These are phyloP conservation scores for Chalciporus piperatus DNA, from an alignment of 768 basidiomycete species.

Conservation along the genomic window DNA sequence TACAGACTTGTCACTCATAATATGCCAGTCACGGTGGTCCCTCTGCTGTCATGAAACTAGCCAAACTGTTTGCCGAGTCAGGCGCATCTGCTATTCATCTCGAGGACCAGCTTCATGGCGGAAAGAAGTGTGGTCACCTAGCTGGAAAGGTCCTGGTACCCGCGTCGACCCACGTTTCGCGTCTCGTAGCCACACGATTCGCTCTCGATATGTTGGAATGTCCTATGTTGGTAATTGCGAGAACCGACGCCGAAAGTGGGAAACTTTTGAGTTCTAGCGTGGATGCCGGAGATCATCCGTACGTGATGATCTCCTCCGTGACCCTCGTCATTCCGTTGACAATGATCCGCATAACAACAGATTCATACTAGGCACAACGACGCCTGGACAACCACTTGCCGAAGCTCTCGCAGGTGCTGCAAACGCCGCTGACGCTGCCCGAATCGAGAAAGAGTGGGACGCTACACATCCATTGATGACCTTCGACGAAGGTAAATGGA, in stretches of 20 bases:
- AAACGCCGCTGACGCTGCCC: constrained; percentile 66
- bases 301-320: constrained; percentile 29
- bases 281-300: constrained; percentile 72
- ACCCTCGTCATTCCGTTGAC: constrained; percentile 5
- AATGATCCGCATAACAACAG: constrained; percentile 31
- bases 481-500: constrained; percentile 71
- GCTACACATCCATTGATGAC: constrained; percentile 66
- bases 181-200: constrained; percentile 82
- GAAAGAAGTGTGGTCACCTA: constrained; percentile 93
- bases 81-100: constrained; percentile 89
- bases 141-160: constrained; percentile 93
- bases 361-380: constrained; percentile 64
- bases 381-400: constrained; percentile 51
- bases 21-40: constrained; percentile 76
- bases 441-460: constrained; percentile 76
- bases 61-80: constrained; percentile 92
- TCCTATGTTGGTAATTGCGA: constrained; percentile 85
- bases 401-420: constrained; percentile 67
- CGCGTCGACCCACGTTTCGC: constrained; percentile 79
- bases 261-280: constrained; percentile 82
- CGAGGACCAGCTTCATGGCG: constrained; percentile 93
- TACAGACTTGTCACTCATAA: constrained; percentile 6
- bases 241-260: constrained; percentile 88
- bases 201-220: constrained; percentile 89
- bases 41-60: constrained; percentile 93